Evolutionary conservation across 805 yeast species (phyloP), one percentile per base, ranked within the genome.

Genomic region (Pichia heedii): DNA sequence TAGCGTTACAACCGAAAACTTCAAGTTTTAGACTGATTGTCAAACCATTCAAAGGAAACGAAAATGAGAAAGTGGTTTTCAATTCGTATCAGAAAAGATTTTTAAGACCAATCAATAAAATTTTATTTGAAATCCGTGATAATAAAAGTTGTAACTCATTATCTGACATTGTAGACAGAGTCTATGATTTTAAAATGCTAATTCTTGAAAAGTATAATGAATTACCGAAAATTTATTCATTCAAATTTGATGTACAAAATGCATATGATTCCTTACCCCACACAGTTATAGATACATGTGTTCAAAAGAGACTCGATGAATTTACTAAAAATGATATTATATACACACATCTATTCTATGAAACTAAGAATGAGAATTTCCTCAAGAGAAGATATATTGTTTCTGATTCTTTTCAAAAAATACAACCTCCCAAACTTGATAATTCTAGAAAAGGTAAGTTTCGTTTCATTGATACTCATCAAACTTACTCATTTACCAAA

Each of bases 221-320:
- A 15, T 15, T 70, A 4, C 76, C 76, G 0, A 40, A 50, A 2
- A 49, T 79, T 0, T 73, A 66, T 53, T 73, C 73, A 15, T 65
- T 83, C 22, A 85, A 84, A 51, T 83, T 86, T 58, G 97, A 89
- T 57, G 77, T 84, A 49, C 71, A 70, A 43, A 71, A 79, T 3
- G 87, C 96, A 44, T 89, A 77, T 57, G 97, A 90, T 54, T 73
- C 78, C 2, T 65, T 88, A 16, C 79, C 84, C 15, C 74, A 72
- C 37, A 50, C 53, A 0, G 68, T 67, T 45, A 48, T 55, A 4
- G 34, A 45, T 13, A 41, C 46, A 8, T 42, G 46, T 8, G 36
- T 61, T 0, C 39, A 49, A 2, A 33, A 50, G 4, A 22, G 51
- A 10, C 37, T 60, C 24, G 37, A 47, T 56, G 50, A 47, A 41